Base-by-base conservation (phyloP, 106 monocot genomes). In the Platanthera guangdongensis region DNA sequence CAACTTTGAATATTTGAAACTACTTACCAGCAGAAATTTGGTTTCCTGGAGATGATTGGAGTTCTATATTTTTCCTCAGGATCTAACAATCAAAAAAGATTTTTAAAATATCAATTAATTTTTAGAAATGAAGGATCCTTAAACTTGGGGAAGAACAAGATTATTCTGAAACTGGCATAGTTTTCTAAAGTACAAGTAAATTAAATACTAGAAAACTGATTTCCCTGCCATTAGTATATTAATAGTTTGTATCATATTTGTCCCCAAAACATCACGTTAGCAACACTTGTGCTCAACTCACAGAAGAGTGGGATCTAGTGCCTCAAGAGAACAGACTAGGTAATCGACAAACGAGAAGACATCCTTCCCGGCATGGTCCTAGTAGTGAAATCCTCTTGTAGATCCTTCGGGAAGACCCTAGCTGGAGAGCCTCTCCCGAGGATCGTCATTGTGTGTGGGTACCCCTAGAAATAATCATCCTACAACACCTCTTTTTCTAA, bases 61-160 rank as follows among this genome's bases (percentile, higher is more conserved):
- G 79, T 59, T 83, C 86, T 79, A 93, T 86, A 80, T 93, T 93
- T 80, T 82, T 88, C 70, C 69, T 81, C 71, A 93, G 65, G 22
- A 93, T 86, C 93, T 93, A 72, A 22, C 16, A 72, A 72, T 5
- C 16, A 5, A 70, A 65, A 32, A 22, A 65, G 30, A 32, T 3
- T 39, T 39, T 39, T 53, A 10, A 14, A 5, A 53, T 53, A 53
- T 53, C 52, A 53, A 53, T 53, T 63, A 57, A 18, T 63, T 8
- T 22, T 28, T 9, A 59, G 18, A 6, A n/a, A 28, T 25, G 25
- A 63, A 63, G 13, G 63, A 63, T 22, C 10, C 19, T 59, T 16
- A 59, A 59, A 18, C 59, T 59, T 4, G 7, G 59, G 7, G 18
- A 12, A n/a, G 7, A 59, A 18, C 15, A 59, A n/a, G 21, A 59